These are phyloP conservation scores for Umbellularia californica DNA, from an alignment of 164 flowering plant genomes.

Conservation along the genomic window DNA sequence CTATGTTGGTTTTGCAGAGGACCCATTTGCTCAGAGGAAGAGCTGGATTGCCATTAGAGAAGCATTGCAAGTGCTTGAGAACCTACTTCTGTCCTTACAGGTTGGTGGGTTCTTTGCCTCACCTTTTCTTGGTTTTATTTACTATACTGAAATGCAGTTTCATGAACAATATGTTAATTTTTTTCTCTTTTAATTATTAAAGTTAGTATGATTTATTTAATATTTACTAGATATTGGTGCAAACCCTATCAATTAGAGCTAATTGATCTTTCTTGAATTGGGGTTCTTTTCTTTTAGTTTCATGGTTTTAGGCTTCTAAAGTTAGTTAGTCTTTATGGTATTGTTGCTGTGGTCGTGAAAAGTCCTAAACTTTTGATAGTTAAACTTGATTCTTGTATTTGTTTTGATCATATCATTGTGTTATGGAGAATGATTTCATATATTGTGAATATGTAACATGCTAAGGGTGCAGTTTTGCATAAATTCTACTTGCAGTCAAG, in stretches of 20 bases:
- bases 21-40: conserved; percentile 20
- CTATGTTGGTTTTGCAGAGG: conserved; percentile 12
- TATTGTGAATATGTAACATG: not conserved
- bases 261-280: not conserved
- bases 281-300: not conserved
- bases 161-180: not conserved
- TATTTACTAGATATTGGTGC: too few relatives aligned
- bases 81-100: conserved; percentile 14
- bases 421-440: not conserved
- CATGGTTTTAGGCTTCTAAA: not conserved
- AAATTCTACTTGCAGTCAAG: not conserved
- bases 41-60: conserved; percentile 22
- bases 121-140: not conserved
- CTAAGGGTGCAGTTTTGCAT: not conserved
- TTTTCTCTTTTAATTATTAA: not conserved
- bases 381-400: not conserved
- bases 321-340: not conserved
- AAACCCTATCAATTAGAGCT: not conserved
- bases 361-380: not conserved
- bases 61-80: conserved; percentile 19
- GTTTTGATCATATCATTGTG: not conserved
- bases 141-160: not conserved
- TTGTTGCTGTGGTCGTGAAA: not conserved
- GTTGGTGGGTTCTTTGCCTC: conserved; percentile 3
- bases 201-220: too few relatives aligned